phyloP scores from a whole-genome alignment of 2,329 filamentous ascomycete genomes.

The Phaeosphaeriaceae sp. region DNA sequence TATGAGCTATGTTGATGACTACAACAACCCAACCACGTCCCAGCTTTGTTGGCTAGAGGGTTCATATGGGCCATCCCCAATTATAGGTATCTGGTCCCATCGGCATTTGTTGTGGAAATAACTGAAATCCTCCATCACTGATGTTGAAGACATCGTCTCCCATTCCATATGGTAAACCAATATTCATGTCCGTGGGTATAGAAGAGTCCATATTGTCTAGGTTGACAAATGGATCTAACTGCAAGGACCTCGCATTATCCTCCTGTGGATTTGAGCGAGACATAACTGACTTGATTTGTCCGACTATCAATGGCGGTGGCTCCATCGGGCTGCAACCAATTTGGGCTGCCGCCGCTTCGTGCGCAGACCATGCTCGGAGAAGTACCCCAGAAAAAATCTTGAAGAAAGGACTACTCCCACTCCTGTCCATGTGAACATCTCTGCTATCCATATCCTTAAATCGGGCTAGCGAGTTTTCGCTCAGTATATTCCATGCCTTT shows the following conservation, averaged over 20 bases:
- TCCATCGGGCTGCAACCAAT: background rate
- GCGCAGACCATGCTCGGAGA: conserved; percentile 56
- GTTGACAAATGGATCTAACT: too few species aligned
- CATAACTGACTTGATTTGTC: conserved; percentile 7
- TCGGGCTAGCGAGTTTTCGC: conserved; percentile 53
- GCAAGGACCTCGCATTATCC: too few species aligned
- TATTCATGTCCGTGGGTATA: too few species aligned
- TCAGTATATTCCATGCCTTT: conserved; percentile 54
- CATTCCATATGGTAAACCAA: background rate
- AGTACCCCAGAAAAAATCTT: conserved; percentile 61
- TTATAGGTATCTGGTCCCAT: background rate
- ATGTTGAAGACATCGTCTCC: background rate
- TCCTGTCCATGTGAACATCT: conserved; percentile 21
- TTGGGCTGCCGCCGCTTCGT: conserved; percentile 11
- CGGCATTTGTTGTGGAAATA: too few species aligned
- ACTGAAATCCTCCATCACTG: too few species aligned
- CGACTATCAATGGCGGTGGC: conserved; percentile 12
- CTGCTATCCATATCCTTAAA: conserved; percentile 24
- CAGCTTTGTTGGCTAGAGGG: background rate
- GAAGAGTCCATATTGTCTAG: too few species aligned
- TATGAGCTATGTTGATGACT: too few species aligned
- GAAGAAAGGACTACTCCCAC: conserved; percentile 35
- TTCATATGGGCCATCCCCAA: background rate
- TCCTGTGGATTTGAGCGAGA: background rate
- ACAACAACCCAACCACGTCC: too few species aligned